phyloP scores from a whole-genome alignment of 2,329 filamentous ascomycete species.

The Colletotrichum sp. region DNA sequence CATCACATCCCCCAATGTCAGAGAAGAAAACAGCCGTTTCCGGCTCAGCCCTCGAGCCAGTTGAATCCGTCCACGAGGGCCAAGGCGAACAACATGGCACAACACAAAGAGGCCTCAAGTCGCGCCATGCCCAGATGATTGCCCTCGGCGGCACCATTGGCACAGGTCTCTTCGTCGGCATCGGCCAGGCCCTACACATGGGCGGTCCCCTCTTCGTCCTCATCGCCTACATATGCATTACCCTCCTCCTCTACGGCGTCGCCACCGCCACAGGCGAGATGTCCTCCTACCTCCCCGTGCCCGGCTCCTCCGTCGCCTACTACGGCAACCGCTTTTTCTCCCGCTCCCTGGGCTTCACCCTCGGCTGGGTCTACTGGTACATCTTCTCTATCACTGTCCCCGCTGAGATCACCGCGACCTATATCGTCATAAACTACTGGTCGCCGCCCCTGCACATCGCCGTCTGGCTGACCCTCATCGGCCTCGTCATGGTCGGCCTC shows the following conservation, averaged over 20 bases:
- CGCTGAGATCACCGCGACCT: constrained; percentile 25
- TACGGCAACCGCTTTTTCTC: constrained; percentile 50
- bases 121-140: constrained; percentile 50
- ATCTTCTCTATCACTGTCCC: constrained; percentile 41
- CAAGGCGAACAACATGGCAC: not conserved
- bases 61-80: not conserved
- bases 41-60: not conserved
- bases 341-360: constrained; percentile 56
- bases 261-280: constrained; percentile 33
- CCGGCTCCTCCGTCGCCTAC: not conserved
- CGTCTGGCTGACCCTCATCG: constrained; percentile 22
- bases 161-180: constrained; percentile 47
- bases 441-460: constrained; percentile 6
- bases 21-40: rapidly evolving
- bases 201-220: constrained; percentile 38
- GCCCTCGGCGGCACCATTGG: constrained; percentile 52
- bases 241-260: constrained; percentile 37
- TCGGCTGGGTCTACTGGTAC: constrained; percentile 69
- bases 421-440: constrained; percentile 26
- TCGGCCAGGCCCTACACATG: constrained; percentile 24
- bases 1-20: not conserved
- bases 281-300: constrained; percentile 33
- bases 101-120: constrained; percentile 34
- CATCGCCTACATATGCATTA: not conserved
- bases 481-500: constrained; percentile 19